phyloP scores from a whole-genome alignment of 495 filamentous ascomycete species.

The Xylaria longipes region DNA sequence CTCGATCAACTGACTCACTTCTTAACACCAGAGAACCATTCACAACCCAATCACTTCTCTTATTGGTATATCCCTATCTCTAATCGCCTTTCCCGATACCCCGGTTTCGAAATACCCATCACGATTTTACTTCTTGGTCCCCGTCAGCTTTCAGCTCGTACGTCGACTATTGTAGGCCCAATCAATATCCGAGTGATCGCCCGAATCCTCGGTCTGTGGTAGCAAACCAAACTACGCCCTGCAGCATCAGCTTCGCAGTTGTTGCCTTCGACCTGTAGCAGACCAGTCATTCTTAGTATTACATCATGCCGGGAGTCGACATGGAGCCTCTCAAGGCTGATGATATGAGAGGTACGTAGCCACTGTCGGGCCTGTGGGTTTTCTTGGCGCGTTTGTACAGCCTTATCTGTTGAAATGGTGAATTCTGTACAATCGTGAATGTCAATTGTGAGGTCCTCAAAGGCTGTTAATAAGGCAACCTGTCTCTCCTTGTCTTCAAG shows the following conservation, averaged over 20 bases:
- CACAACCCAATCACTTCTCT: background rate
- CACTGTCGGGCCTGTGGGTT: constrained; percentile 1
- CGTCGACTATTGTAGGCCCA: background rate
- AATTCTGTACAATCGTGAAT: background rate
- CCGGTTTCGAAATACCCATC: background rate
- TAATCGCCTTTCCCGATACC: background rate
- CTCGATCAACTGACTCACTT: constrained; percentile 1
- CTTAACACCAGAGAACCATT: background rate
- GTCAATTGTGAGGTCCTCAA: background rate
- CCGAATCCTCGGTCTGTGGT: background rate
- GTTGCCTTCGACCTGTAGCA: background rate
- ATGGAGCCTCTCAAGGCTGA: constrained; percentile 54
- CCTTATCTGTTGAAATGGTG: too few species aligned
- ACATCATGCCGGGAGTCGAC: constrained; percentile 52
- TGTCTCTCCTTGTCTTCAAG: background rate
- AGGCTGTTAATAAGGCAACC: background rate
- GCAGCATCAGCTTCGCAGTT: background rate
- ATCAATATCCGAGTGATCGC: background rate
- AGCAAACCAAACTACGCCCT: background rate
- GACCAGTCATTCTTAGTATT: background rate
- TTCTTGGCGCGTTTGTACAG: constrained; percentile 12
- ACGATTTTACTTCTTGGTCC: background rate
- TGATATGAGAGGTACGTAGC: constrained; percentile 54
- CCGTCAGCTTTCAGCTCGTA: background rate
- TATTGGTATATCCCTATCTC: background rate